Evolutionary conservation across 345 rosid genomes (phyloP).

Genomic region (Lepidium aucheri): DNA sequence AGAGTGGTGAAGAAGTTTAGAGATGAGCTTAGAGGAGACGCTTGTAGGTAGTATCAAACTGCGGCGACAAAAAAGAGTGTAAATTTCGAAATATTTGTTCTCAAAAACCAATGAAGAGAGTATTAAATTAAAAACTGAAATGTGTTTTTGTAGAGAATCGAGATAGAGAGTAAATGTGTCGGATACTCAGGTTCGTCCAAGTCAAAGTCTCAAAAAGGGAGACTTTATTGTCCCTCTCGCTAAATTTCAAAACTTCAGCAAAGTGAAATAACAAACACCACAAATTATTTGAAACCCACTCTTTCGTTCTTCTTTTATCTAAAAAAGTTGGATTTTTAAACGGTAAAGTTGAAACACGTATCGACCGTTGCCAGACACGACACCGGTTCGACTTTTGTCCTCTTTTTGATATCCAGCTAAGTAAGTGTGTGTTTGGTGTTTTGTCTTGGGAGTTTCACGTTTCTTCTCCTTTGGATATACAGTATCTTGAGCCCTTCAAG

Average conservation of each 20-base stretch:
- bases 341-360: constrained; percentile 20
- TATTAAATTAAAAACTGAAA: background rate
- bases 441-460: constrained; percentile 20
- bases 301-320: background rate
- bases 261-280: background rate
- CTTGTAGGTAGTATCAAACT: background rate
- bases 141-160: constrained; percentile 7
- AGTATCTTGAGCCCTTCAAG: constrained; percentile 21
- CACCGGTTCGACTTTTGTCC: constrained; percentile 3
- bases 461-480: background rate
- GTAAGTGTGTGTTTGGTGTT: background rate
- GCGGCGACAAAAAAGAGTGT: constrained; percentile 5
- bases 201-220: constrained; percentile 30
- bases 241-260: constrained; percentile 36
- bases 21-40: constrained; percentile 18
- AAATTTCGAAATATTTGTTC: constrained; percentile 8
- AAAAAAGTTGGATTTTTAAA: constrained; percentile 5
- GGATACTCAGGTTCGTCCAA: constrained; percentile 13
- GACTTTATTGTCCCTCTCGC: constrained; percentile 48
- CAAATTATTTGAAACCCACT: background rate
- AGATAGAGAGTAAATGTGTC: constrained; percentile 19
- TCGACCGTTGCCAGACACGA: constrained; percentile 20
- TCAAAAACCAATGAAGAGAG: background rate
- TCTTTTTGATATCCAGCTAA: constrained; percentile 13
- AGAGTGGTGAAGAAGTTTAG: constrained; percentile 7